These are phyloP conservation scores for Theileria parva DNA, from an alignment of 169 alveolate genomes.

Conservation along the genomic window DNA sequence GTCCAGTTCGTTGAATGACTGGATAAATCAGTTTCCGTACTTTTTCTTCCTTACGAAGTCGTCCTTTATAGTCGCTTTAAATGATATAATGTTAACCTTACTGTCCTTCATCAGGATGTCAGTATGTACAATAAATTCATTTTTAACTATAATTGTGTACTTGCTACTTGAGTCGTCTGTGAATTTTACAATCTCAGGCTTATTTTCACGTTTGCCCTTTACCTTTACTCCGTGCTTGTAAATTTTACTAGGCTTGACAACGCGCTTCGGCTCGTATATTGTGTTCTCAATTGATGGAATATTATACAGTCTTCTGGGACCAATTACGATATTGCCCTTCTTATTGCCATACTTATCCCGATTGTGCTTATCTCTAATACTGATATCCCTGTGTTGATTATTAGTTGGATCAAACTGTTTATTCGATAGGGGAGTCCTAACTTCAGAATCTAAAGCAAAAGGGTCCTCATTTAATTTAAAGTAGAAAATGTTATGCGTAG, in stretches of 20 bases:
- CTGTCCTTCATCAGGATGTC: slow-evolving; percentile 22
- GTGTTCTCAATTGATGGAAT: slow-evolving; percentile 35
- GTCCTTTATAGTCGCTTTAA: slow-evolving; percentile 40
- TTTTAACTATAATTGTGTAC: slow-evolving; percentile 34
- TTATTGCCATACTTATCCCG: background rate
- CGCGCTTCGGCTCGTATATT: slow-evolving; percentile 25
- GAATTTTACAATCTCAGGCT: slow-evolving; percentile 12
- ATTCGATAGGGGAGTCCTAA: background rate
- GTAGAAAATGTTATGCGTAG: slow-evolving; percentile 46
- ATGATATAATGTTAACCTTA: slow-evolving; percentile 34
- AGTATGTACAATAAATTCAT: slow-evolving; percentile 55
- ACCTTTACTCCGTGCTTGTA: background rate
- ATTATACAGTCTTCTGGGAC: slow-evolving; percentile 58
- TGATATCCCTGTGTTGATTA: background rate
- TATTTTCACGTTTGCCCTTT: background rate
- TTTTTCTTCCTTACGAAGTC: slow-evolving; percentile 50
- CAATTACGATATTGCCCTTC: slow-evolving; percentile 19
- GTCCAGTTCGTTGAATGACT: slow-evolving; percentile 9
- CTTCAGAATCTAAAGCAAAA: slow-evolving; percentile 37
- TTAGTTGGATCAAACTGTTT: background rate
- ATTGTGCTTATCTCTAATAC: background rate
- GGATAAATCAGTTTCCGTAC: slow-evolving; percentile 46
- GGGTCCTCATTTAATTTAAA: slow-evolving; percentile 35
- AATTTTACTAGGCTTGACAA: background rate
- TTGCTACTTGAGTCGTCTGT: slow-evolving; percentile 23